Base-by-base conservation (phyloP, 2,329 filamentous ascomycete genomes). In the Didymella segeticola region DNA sequence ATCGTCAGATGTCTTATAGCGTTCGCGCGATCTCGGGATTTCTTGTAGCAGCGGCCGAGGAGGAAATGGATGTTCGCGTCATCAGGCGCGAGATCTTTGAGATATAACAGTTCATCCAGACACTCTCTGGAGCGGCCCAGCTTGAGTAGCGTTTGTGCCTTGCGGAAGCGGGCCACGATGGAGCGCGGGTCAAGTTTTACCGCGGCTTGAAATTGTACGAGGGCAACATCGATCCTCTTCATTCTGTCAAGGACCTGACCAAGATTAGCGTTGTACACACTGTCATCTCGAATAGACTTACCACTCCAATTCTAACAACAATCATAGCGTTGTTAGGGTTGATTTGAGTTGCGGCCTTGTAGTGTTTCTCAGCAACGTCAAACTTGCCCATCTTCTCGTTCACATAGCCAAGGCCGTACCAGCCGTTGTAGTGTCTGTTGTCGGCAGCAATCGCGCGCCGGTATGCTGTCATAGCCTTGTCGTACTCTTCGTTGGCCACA, bases 11-110 rank as follows among this genome's bases (percentile, higher is more conserved):
- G 91, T 55, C 89, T 88, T 55, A 99, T 90, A n/a, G 95, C 93
- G 66, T 87, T 83, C 57, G 87, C 86, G 65, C 83, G 83, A 54
- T 86, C 80, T 25, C 80, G 75, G 52, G 86, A 62, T 62, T 79
- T 81, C 73, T 87, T 87, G 73, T 85, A 85, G 53, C 85, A 83
- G 71, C 91, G 90, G 17, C 93, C 96, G 31, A 99, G 86, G 58
- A 96, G 80, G 79, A 97, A 99, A 77, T 97, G 95, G 30, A 99
- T 93, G 67, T 93, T 96, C 4, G 93, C 91, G 74, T 98, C 93
- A 69, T 99, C 93, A 0, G 95, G 93, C 5, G 92, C 93, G 58
- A 96, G 82, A 64, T 96, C 91, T 70, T 96, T 95, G 55, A 99
- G 78, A n/a, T 93, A 83, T 74, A 92, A 86, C 48, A 99, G 80